Base-by-base conservation (phyloP, 2,329 filamentous ascomycete genomes). In the Graphilbum sp. region DNA sequence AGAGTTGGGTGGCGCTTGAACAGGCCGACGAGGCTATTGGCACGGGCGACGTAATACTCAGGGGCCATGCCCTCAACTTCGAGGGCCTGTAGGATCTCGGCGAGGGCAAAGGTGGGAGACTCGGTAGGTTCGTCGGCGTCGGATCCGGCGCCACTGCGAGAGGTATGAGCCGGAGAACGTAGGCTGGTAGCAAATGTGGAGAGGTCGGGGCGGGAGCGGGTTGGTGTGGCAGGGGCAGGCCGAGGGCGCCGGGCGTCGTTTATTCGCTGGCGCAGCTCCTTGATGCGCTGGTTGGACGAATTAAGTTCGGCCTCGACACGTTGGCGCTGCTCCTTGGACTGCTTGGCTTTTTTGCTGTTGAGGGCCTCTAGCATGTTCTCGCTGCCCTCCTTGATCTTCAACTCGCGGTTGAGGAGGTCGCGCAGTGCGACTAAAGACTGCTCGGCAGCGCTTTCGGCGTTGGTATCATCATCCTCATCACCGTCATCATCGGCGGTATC, bases 301-400 rank as follows among this genome's bases (percentile, higher is more conserved):
- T 78, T 90, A 48, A 98, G 67, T 61, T 98, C 90, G 36, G 82
- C 80, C 61, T 98, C 83, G 21, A 87, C 82, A 49, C 72, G 70
- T 43, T 71, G 64, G 33, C 83, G 72, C 54, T 88, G 83, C 43
- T 88, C 88, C 54, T 87, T 92, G 45, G 82, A 81, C 56, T 96
- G 88, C 60, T 96, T 98, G 34, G 84, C 80, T 57, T 93, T 95
- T 60, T 98, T 98, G 33, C 77, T 72, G 55, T 95, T 85, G 46
- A 98, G 63, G 12, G 90, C 90, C 62, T 98, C 90, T 30, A 98
- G 67, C 72, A 98, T 78, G 55, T 98, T 98, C 64, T 98, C 90
- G 41, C 88, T 95, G 17, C 90, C 90, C 50, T 88, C 82, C 58
- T 93, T 95, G 54, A 98, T 96, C 66, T 96, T 96, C 62, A 87